Base-by-base conservation (phyloP, 345 rosid genomes). In the Acer saccharum region DNA sequence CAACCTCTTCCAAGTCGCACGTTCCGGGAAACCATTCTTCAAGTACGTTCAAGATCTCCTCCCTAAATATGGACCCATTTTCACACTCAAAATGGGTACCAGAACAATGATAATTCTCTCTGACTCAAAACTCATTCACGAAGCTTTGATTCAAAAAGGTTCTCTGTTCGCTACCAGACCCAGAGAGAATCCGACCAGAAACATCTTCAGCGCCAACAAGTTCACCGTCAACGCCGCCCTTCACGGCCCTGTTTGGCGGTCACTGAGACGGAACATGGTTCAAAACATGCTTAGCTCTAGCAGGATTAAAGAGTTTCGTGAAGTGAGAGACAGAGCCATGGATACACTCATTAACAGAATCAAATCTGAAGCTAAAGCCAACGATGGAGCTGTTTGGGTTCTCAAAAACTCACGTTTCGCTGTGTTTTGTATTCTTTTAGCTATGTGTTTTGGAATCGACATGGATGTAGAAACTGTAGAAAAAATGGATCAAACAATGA, bases 251-350 rank as follows among this genome's bases (percentile, higher is more conserved):
- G 92, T 89, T 20, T 95, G 99, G 99, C 62, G 98, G 75, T 95
- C 99, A 0, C 79, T 95, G 39, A 78, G 99, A 58, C 87, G 92
- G 27, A 95, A 95, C 89, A 88, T 95, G 99, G 99, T 95, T 55
- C 97, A 95, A 78, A 93, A 95, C 74, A 95, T 95, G 98, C 92
- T 95, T 6, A 83, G 91, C 78, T 84, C 98, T 0, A 83, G 77
- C 25, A 78, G 91, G 73, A 77, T 95, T 20, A 93, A 82, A 79
- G 97, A 83, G 84, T 95, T 95, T 78, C 87, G 85, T 0, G 46
- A 35, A 0, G 78, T 82, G 3, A 83, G 99, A 69, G 69, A 83
- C 14, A 61, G 79, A 13, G 93, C 97, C 6, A 90, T 95, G 98
- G 97, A 91, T 74, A 90, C 73, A 27, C 80, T 95, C 55, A 83